Base-by-base conservation (phyloP, 179 eudicot genomes). In the Silene noctiflora region DNA sequence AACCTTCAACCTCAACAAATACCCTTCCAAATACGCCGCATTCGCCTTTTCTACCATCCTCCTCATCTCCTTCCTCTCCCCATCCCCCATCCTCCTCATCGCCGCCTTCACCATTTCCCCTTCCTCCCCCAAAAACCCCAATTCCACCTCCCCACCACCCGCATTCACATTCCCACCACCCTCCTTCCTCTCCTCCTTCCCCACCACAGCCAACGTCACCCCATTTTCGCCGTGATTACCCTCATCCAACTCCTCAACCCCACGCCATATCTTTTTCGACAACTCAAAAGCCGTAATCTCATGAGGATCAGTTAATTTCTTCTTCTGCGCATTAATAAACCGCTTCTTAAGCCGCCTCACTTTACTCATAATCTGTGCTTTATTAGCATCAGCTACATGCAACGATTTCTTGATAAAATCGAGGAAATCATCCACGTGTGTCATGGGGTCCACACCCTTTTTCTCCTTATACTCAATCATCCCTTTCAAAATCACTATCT, bases 251-350 rank as follows among this genome's bases (percentile, higher is more conserved):
- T 31, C 48, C 31, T 13, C 22, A 12, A 31, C 20, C 59, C 60
- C 60, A 14, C 46, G 80, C 92, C 88, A 88, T 3, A 88, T 44
- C 75, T 75, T 77, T 20, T 82, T 81, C 0, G 86, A 83, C 72
- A 88, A 48, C n/a, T 82, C 87, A 42, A 82, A 75, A 0, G 69
- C 68, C 3, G 21, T 69, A 35, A 77, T 19, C 55, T 87, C 88
- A 48, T 85, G 84, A 11, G 88, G 76, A 14, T 80, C 81, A 27
- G 67, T 60, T 14, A 80, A 74, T n/a, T 67, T 63, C 65, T 78
- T 83, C 67, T 70, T 84, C 63, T 61, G 77, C 5, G 75, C 77
- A 21, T 81, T 86, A 7, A 42, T 31, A 61, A 58, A 88, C 80
- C 81, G 85, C 48, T 77, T 82, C 80, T 75, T 85, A 22, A 86